phyloP scores from a whole-genome alignment of 345 rosid genomes.

The Iberis pinnata region DNA sequence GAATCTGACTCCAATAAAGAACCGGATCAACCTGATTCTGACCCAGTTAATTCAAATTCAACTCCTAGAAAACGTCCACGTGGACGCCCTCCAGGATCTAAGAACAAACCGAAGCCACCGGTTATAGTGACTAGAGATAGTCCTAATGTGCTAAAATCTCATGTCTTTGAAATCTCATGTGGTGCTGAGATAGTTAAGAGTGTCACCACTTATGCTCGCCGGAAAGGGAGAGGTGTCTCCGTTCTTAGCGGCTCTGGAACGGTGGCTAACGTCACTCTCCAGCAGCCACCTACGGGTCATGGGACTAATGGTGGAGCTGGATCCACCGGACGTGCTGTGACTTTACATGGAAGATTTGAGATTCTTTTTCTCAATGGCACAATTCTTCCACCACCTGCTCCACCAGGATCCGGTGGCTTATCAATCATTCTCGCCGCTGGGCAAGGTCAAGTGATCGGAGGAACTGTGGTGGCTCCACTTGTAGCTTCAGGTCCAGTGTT shows the following conservation, averaged over 20 bases:
- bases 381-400: slow-evolving; percentile 75
- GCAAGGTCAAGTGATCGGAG: slow-evolving; percentile 76
- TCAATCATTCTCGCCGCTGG: slow-evolving; percentile 56
- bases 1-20: slow-evolving; percentile 31
- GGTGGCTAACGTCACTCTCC: slow-evolving; percentile 46
- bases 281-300: slow-evolving; percentile 42
- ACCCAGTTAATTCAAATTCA: slow-evolving; percentile 28
- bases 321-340: slow-evolving; percentile 36
- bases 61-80: slow-evolving; percentile 51
- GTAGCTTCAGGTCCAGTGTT: slow-evolving; percentile 65
- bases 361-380: slow-evolving; percentile 67
- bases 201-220: slow-evolving; percentile 44
- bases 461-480: slow-evolving; percentile 53
- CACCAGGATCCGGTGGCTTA: slow-evolving; percentile 63
- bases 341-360: slow-evolving; percentile 72
- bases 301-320: slow-evolving; percentile 30
- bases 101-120: slow-evolving; percentile 68
- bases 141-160: slow-evolving; percentile 72
- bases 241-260: slow-evolving; percentile 59
- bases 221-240: slow-evolving; percentile 62
- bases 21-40: slow-evolving; percentile 19
- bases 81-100: slow-evolving; percentile 77
- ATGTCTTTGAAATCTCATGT: slow-evolving; percentile 54
- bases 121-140: slow-evolving; percentile 61
- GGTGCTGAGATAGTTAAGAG: slow-evolving; percentile 63